Base-by-base conservation (phyloP, 2,329 filamentous ascomycete genomes). In the Fusarium circinatum region DNA sequence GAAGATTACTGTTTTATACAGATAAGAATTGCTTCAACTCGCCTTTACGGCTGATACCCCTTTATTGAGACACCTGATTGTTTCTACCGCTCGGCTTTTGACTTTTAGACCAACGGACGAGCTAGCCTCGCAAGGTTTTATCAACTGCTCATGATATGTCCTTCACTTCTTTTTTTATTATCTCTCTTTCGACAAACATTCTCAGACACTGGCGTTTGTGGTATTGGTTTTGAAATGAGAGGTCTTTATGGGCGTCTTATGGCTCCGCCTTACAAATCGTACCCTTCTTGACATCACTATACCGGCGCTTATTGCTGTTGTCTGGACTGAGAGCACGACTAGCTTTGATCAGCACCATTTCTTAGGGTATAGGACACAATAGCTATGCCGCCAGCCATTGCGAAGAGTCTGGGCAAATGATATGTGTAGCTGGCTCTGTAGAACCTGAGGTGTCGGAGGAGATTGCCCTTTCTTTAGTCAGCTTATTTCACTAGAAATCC, bases 381-480 rank as follows among this genome's bases (percentile, higher is more conserved):
- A 28, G 34, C 24, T 55, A 41, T 28, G 20, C 26, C 30, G 32
- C 17, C 20, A 57, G 45, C 30, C 47, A 42, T 28, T 24, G 51
- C 26, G 30, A 51, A 58, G 47, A 41, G 57, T 24, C 61, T 38
- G 26, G 41, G 32, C 49, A 63, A 59, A 60, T 64, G 71, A 70
- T 75, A 72, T 73, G 65, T 71, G 72, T 63, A 65, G 68, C 71
- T 69, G 59, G 67, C 60, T 67, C 69, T 77, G 71, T 79, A 79
- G 70, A 79, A 69, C 62, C 59, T 44, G 39, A 74, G 78, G 68
- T 78, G 72, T 72, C 66, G 61, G 68, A 69, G 52, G 70, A 72
- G 66, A 68, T 69, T 54, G 58, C 36, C 73, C 74, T 75, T 78
- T 75, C 49, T 73, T 69, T 63, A 68, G 73, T 77, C 52, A 66